phyloP scores from a whole-genome alignment of 1,284 basidiomycete species.

The Melampsora medusae region DNA sequence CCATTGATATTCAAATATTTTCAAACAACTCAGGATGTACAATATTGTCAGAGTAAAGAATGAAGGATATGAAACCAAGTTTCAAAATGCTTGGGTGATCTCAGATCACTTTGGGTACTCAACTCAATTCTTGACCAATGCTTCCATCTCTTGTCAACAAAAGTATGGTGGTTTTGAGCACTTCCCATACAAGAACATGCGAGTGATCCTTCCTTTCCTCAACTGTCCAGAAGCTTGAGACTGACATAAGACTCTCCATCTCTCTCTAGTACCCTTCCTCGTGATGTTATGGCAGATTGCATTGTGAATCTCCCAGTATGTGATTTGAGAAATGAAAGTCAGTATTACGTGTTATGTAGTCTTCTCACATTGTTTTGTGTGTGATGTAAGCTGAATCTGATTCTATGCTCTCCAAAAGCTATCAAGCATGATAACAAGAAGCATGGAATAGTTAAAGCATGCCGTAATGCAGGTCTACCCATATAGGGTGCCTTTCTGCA shows the following conservation, averaged over 20 bases:
- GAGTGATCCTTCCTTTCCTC: neutral
- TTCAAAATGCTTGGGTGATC: constrained; percentile 33
- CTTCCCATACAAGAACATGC: constrained; percentile 42
- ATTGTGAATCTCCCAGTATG: constrained; percentile 43
- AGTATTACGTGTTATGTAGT: constrained; percentile 2
- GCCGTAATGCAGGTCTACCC: constrained; percentile 32
- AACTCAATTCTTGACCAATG: constrained; percentile 42
- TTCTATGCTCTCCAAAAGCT: neutral
- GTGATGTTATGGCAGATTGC: constrained; percentile 39
- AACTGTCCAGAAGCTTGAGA: neutral
- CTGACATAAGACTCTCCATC: neutral
- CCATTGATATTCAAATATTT: neutral
- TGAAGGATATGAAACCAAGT: constrained; percentile 19
- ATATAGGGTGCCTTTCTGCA: neutral
- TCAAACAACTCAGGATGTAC: constrained; percentile 28
- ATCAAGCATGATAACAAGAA: constrained; percentile 26
- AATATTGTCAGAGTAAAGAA: constrained; percentile 43
- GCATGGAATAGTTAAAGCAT: constrained; percentile 33
- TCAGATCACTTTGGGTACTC: constrained; percentile 40
- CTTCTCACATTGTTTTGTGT: neutral
- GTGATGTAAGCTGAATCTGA: neutral
- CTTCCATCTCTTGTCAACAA: constrained; percentile 40
- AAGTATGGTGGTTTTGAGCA: constrained; percentile 42
- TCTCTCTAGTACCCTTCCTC: constrained; percentile 32
- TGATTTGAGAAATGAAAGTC: constrained; percentile 41